phyloP scores from a whole-genome alignment of 176 grass and related monocot species.

The Olyra latifolia region DNA sequence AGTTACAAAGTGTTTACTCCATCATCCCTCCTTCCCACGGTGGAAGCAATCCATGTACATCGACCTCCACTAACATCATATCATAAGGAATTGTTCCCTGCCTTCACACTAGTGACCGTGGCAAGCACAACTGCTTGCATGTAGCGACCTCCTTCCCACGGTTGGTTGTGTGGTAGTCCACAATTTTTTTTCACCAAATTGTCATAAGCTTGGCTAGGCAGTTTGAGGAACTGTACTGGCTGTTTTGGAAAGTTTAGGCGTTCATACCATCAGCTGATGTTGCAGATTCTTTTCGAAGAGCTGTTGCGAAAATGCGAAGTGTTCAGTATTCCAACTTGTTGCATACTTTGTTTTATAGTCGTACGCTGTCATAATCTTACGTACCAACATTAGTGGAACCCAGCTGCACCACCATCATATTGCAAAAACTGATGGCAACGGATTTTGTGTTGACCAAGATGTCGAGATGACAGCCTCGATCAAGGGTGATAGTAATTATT shows the following conservation, averaged over 20 bases:
- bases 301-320: too few relatives aligned
- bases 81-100: constrained; percentile 27
- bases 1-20: background rate
- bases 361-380: background rate
- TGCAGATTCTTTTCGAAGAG: background rate
- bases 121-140: constrained; percentile 1
- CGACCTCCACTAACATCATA: constrained; percentile 26
- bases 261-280: background rate
- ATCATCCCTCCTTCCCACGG: background rate
- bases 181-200: background rate
- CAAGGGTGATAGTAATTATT: background rate
- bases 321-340: background rate
- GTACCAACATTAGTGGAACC: background rate
- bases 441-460: background rate
- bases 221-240: background rate
- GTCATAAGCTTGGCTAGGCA: background rate
- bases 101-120: background rate
- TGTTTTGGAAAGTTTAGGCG: constrained; percentile 4
- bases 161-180: background rate
- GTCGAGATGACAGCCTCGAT: background rate
- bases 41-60: constrained; percentile 48
- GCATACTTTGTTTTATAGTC: background rate
- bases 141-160: too few relatives aligned
- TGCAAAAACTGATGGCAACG: background rate
- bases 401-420: background rate